phyloP scores from a whole-genome alignment of 768 basidiomycete genomes.

The Termitomyces sp. region DNA sequence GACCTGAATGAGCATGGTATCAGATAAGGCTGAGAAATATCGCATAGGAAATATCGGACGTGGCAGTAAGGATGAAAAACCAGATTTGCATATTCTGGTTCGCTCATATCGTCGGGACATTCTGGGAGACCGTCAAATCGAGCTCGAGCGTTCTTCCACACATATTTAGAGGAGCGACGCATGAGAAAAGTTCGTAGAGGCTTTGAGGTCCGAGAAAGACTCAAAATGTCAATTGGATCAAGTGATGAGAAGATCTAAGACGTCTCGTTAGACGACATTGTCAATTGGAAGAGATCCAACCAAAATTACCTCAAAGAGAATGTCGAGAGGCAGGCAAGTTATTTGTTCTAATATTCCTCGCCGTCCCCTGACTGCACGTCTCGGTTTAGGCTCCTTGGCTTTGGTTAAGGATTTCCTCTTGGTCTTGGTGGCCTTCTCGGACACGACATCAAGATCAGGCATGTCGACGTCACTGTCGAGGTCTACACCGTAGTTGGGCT shows the following conservation, averaged over 20 bases:
- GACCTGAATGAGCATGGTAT: conserved; percentile 1
- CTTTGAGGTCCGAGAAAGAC: conserved; percentile 17
- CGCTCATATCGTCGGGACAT: conserved; percentile 20
- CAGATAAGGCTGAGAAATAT: background rate
- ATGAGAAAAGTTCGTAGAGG: conserved; percentile 4
- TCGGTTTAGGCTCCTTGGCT: background rate
- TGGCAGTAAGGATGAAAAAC: conserved; percentile 15
- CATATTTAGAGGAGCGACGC: conserved; percentile 12
- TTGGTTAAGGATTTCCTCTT: background rate
- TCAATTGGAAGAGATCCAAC: too few species aligned
- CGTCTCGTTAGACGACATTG: background rate
- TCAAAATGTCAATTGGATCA: conserved; percentile 14
- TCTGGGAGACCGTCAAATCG: conserved; percentile 16
- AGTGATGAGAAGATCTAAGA: conserved; percentile 17
- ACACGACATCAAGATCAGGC: background rate
- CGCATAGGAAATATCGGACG: conserved; percentile 7
- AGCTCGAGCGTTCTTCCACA: conserved; percentile 19
- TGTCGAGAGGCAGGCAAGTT: conserved; percentile 20
- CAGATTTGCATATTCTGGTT: conserved; percentile 21
- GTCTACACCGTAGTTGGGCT: background rate
- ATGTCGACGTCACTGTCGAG: background rate
- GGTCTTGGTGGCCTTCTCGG: background rate
- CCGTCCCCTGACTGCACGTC: conserved; percentile 12
- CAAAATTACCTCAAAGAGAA: conserved; percentile 10
- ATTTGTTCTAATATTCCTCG: conserved; percentile 18